A percentile compares a stretch with the other conserved stretches of the same genome.
Conservation (phyloP, 306 rosid species). For the Medicago arabica region DNA sequence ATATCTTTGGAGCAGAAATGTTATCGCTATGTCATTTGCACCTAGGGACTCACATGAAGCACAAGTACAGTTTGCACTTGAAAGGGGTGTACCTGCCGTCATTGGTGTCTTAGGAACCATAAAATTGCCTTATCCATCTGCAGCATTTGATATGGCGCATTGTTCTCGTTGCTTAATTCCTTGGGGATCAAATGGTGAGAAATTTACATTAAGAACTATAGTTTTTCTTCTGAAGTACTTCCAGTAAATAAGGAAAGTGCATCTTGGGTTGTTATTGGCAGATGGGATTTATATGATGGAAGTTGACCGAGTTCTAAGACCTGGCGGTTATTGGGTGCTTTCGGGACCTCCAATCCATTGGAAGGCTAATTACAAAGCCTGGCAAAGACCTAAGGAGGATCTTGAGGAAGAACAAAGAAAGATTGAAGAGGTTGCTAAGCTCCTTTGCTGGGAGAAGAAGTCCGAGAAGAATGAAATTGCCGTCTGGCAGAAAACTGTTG, state of each 20-base stretch:
- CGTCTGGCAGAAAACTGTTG: constrained; percentile 82
- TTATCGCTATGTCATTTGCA: constrained; percentile 94
- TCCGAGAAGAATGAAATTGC: constrained; percentile 83
- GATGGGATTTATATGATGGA: constrained; percentile 91
- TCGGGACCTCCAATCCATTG: constrained; percentile 97
- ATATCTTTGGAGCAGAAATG: constrained; percentile 88
- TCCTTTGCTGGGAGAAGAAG: constrained; percentile 98
- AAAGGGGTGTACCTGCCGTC: constrained; percentile 93
- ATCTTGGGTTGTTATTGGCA: constrained; percentile 48
- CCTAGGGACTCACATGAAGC: constrained; percentile 98
- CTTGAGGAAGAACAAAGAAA: constrained; percentile 84
- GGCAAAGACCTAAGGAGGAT: constrained; percentile 91
- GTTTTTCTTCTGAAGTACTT: constrained; percentile 17
- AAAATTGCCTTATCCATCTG: constrained; percentile 88
- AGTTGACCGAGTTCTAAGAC: constrained; percentile 96
- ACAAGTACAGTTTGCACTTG: constrained; percentile 98
- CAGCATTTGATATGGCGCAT: constrained; percentile 99
- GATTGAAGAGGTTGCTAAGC: constrained; percentile 81
- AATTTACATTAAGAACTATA: constrained; percentile 11
- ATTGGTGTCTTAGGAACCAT: constrained; percentile 92
- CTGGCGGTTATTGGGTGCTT: constrained; percentile 98
- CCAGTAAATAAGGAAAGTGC: not conserved
- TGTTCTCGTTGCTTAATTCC: constrained; percentile 98
- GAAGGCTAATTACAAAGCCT: constrained; percentile 76
- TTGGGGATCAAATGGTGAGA: constrained; percentile 90